phyloP scores from a whole-genome alignment of 2,329 filamentous ascomycete genomes.

The Penicillium concentricum region DNA sequence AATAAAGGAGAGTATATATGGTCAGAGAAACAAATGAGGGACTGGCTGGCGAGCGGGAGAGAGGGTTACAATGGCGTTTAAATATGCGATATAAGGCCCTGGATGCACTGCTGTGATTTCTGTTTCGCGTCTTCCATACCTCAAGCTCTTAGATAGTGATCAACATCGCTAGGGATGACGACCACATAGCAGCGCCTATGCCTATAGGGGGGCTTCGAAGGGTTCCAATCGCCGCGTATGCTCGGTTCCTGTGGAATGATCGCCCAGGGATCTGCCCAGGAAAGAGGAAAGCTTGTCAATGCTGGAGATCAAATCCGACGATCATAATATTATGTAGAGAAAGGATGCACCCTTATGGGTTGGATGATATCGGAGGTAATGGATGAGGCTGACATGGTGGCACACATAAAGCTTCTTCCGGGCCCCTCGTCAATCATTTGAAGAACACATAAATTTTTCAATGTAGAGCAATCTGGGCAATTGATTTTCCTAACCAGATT shows the following conservation, averaged over 20 bases:
- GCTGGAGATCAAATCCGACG: not conserved
- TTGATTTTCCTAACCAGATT: not conserved
- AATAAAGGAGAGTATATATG: slow-evolving; percentile 13
- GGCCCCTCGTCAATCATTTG: not conserved
- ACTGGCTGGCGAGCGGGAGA: not conserved
- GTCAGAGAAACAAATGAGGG: slow-evolving; percentile 12
- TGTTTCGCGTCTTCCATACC: slow-evolving; percentile 17
- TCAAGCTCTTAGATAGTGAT: slow-evolving; percentile 13
- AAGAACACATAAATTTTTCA: not conserved
- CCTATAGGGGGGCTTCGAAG: slow-evolving; percentile 10
- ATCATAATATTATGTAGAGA: not conserved
- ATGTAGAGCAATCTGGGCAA: too few relatives aligned
- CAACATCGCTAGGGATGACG: slow-evolving; percentile 16
- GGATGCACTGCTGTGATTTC: slow-evolving; percentile 14
- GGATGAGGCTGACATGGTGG: not conserved
- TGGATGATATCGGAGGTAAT: not conserved
- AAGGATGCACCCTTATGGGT: not conserved
- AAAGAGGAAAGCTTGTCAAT: slow-evolving; percentile 1
- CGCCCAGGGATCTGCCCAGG: not conserved
- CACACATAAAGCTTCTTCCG: not conserved
- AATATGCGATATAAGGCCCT: slow-evolving; percentile 5
- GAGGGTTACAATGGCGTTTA: slow-evolving; percentile 16
- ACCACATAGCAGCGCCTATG: slow-evolving; percentile 13
- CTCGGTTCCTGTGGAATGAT: slow-evolving; percentile 21
- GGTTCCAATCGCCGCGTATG: not conserved